Percentiles rank a stretch among this genome's conserved stretches.
These are phyloP conservation scores for Fagopyrum homotropicum DNA, from an alignment of 148 eudicot genomes.

Conservation along the genomic window DNA sequence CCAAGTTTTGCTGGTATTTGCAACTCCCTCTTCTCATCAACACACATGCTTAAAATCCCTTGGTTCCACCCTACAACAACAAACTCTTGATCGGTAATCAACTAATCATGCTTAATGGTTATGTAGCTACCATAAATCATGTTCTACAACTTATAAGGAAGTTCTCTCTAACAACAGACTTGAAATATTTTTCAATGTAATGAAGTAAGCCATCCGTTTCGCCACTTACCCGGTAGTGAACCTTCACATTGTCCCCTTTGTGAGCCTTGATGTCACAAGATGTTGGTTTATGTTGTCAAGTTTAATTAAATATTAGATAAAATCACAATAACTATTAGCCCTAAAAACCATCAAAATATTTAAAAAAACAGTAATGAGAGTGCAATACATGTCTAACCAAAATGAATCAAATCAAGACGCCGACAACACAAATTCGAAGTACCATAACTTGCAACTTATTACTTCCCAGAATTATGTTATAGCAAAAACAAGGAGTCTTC, in stretches of 20 bases:
- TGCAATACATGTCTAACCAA: too few relatives aligned
- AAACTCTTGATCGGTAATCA: not conserved
- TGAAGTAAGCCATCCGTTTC: not conserved
- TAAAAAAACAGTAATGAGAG: too few relatives aligned
- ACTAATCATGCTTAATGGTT: not conserved
- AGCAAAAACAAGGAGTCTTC: too few relatives aligned
- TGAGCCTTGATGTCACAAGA: conserved; percentile 88
- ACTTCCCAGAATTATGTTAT: too few relatives aligned
- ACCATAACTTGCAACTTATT: too few relatives aligned
- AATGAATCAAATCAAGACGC: too few relatives aligned
- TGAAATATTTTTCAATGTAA: not conserved
- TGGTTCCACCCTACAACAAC: conserved; percentile 87
- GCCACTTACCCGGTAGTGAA: conserved; percentile 84
- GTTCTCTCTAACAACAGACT: not conserved
- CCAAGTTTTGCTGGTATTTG: conserved; percentile 87
- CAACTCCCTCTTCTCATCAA: conserved; percentile 94
- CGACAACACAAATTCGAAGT: too few relatives aligned
- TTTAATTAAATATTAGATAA: conserved; percentile 8
- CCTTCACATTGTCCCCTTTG: conserved; percentile 83
- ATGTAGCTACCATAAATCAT: not conserved
- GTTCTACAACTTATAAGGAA: not conserved
- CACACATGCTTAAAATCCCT: conserved; percentile 91
- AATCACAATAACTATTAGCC: not conserved
- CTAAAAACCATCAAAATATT: not conserved
- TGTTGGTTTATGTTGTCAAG: conserved; percentile 69